Evolutionary conservation across 495 filamentous ascomycete genomes (phyloP).

Genomic region (Aspergillus kassunensis): DNA sequence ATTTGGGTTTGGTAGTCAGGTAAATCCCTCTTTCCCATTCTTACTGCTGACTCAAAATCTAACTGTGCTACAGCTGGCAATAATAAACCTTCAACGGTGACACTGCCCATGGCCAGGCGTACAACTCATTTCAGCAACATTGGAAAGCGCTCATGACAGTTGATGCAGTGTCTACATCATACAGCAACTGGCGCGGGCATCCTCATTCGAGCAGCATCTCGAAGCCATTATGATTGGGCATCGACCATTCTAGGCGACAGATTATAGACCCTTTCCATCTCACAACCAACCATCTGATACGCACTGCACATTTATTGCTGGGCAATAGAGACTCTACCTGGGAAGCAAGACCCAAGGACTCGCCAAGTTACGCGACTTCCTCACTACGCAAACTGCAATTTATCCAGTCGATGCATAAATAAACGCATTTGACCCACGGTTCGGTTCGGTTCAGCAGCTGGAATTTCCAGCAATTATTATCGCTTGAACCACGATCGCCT

Average conservation of each 20-base stretch:
- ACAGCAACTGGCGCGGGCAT: too few species aligned
- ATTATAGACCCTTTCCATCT: too few species aligned
- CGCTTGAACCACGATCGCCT: neutral
- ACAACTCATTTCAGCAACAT: neutral
- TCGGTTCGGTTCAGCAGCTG: neutral
- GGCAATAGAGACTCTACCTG: constrained; percentile 2
- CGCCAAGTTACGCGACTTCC: neutral
- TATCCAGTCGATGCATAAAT: neutral
- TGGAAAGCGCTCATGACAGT: neutral
- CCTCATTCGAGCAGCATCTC: too few species aligned
- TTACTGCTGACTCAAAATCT: neutral
- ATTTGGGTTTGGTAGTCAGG: constrained; percentile 65
- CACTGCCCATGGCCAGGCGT: neutral
- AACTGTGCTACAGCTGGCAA: constrained; percentile 33
- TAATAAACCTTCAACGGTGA: constrained; percentile 45
- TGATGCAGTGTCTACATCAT: too few species aligned
- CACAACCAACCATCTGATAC: constrained; percentile 10
- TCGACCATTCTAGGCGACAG: too few species aligned
- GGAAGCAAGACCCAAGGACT: neutral
- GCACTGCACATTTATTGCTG: constrained; percentile 11
- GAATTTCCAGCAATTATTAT: neutral
- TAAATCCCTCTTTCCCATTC: constrained; percentile 34
- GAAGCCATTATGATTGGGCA: too few species aligned
- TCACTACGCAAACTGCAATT: neutral
- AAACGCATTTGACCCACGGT: neutral